A percentile compares a stretch with the other conserved stretches of the same genome.
Evolutionary conservation across 176 grass and related monocot species (phyloP).

Genomic region (Tillandsia leiboldiana): DNA sequence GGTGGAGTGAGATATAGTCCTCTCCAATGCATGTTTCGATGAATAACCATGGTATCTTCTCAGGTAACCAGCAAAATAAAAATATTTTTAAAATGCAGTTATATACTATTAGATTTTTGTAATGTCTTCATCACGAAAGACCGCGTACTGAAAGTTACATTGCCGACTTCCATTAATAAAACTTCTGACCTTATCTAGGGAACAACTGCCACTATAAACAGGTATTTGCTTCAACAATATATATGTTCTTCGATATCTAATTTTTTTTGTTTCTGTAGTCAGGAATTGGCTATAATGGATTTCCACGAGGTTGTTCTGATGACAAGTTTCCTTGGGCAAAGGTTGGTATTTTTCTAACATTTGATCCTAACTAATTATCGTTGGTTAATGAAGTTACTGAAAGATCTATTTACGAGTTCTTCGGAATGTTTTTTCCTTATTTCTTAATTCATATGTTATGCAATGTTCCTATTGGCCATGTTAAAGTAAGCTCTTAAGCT

Average conservation of each 20-base stretch:
- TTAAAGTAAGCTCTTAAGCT: background rate
- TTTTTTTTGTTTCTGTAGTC: constrained; percentile 22
- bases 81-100: too few relatives aligned
- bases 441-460: background rate
- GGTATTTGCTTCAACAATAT: background rate
- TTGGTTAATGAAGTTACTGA: too few relatives aligned
- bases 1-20: too few relatives aligned
- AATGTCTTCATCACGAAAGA: too few relatives aligned
- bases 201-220: background rate
- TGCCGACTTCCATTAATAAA: too few relatives aligned
- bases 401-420: background rate
- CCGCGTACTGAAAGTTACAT: too few relatives aligned
- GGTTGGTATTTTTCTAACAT: constrained; percentile 32
- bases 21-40: too few relatives aligned
- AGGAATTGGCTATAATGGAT: constrained; percentile 98
- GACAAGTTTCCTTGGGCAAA: constrained; percentile 95
- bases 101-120: too few relatives aligned
- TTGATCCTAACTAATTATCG: background rate
- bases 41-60: too few relatives aligned
- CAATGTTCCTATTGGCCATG: background rate
- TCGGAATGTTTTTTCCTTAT: background rate
- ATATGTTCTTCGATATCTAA: constrained; percentile 9
- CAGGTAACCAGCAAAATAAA: too few relatives aligned
- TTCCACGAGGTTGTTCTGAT: constrained; percentile 98
- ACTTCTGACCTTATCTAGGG: too few relatives aligned